Evolutionary conservation across 2,329 filamentous ascomycete genomes (phyloP).

Genomic region (Aquanectria penicillioides): DNA sequence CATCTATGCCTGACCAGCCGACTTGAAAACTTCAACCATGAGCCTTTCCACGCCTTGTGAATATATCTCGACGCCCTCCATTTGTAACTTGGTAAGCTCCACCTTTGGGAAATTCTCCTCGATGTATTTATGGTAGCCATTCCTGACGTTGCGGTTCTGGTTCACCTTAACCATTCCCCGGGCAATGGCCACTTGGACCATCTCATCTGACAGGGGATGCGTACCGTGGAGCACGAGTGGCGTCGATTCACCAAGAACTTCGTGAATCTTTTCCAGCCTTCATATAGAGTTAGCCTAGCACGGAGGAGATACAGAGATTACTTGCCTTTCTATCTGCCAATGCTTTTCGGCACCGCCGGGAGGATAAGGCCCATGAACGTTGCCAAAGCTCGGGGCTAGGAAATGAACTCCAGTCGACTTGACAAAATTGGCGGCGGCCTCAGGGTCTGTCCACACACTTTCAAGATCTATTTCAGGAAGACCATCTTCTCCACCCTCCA

Average conservation of each 20-base stretch:
- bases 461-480: conserved; percentile 2
- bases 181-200: neutral
- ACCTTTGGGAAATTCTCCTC: conserved; percentile 3
- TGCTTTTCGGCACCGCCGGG: neutral
- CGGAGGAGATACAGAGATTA: neutral
- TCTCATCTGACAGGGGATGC: conserved; percentile 7
- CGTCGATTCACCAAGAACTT: neutral
- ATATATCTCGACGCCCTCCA: neutral
- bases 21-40: conserved; percentile 10
- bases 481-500: conserved; percentile 15
- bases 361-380: conserved; percentile 10
- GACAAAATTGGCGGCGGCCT: conserved; percentile 1
- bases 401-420: conserved; percentile 5
- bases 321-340: conserved; percentile 2
- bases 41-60: neutral
- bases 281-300: neutral
- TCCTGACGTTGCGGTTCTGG: conserved; percentile 5
- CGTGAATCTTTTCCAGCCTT: conserved; percentile 5
- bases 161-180: conserved; percentile 8
- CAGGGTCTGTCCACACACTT: conserved; percentile 3
- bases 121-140: conserved; percentile 4
- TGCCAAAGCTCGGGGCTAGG: conserved; percentile 10
- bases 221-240: conserved; percentile 16
- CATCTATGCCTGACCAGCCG: neutral
- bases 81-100: conserved; percentile 11